Base-by-base conservation (phyloP, 192 early-diverging fungal species). In the Backusella circina region DNA sequence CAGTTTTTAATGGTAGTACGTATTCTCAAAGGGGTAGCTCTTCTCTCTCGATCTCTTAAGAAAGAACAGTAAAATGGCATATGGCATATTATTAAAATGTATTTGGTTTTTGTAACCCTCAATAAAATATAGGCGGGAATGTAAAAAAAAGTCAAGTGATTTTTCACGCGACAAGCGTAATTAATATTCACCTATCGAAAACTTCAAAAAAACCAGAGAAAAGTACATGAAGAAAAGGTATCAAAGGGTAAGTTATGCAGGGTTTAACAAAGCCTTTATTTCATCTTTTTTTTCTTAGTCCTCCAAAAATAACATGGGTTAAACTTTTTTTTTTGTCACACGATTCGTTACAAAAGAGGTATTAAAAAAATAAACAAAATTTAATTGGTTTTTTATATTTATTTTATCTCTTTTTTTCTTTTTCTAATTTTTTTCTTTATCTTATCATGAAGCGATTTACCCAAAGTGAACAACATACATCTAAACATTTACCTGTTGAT, bases 401-500 rank as follows among this genome's bases (percentile, higher is more conserved):
- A 33, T 36, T 68, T 57, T 57, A 33, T 68, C 32, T 68, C 32
- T 36, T 37, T 21, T 67, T 36, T 68, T 36, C 61, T 64, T 64
- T 30, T 33, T 66, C 28, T 31, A 68, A 23, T 36, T 23, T 33
- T 67, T 68, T 37, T 36, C 36, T 37, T 37, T 37, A 38, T 68
- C 35, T 68, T 68, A 44, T 30, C 38, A 70, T 70, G 69, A 70
- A 47, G 26, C 37, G 69, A 47, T 70, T 70, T 70, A 47, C 69
- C 32, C n/a, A 21, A 33, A 38, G 33, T 70, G 38, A 21, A 32
- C 32, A 26, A 26, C 33, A 39, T 32, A 16, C 38, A 21, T 28
- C 39, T 44, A 61, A 44, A 41, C 69, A 70, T 18, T 54, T 70
- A 72, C 76, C 76, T 26, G 76, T 77, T 6, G 38, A 72, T 66